Evolutionary conservation across 768 basidiomycete genomes (phyloP), one percentile per base, ranked within the genome.

Genomic region (Tricholomella constricta): DNA sequence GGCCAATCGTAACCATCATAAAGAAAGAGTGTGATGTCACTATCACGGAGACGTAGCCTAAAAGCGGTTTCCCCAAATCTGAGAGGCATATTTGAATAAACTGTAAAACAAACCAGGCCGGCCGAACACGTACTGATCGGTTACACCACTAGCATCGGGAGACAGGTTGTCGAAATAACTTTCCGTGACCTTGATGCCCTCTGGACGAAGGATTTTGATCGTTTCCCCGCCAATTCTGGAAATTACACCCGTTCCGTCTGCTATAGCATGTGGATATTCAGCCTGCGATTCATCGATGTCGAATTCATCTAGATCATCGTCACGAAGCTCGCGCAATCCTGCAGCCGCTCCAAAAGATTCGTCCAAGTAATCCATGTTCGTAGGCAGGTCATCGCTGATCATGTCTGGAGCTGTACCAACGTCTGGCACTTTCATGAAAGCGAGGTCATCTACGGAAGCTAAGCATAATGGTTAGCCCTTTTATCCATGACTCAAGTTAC

Each of bases 1-100:
- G 65, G 70, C 95, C 97, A 99, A 65, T 99, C 97, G 62, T 94
- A 99, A 2, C 97, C 97, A 51, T 94, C 92, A 64, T 97, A 91
- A 3, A 99, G 78, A 46, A 86, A 79, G 20, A 98, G 62, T 1
- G 79, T 79, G 43, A 89, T 67, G 58, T 89, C 79, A 48, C 82
- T 84, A 37, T 88, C 71, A 37, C 79, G 75, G 4, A 91, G 61
- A 22, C 83, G 78, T 51, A 89, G 62, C 25, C 72, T 78, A n/a
- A 85, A 54, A 22, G 66, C 74, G 7, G 80, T 79, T 27, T 80
- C 78, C 10, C 76, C 78, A 25, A 67, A 60, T 40, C 80, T 83
- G 47, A 22, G 4, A 45, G 7, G 29, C 32, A 40, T 27, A 38
- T 5, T 37, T 38, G 46, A 41, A 47, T 32, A 25, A 17, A 55